Evolutionary conservation across 1,284 basidiomycete genomes (phyloP).

Genomic region (Tranzscheliella williamsii): DNA sequence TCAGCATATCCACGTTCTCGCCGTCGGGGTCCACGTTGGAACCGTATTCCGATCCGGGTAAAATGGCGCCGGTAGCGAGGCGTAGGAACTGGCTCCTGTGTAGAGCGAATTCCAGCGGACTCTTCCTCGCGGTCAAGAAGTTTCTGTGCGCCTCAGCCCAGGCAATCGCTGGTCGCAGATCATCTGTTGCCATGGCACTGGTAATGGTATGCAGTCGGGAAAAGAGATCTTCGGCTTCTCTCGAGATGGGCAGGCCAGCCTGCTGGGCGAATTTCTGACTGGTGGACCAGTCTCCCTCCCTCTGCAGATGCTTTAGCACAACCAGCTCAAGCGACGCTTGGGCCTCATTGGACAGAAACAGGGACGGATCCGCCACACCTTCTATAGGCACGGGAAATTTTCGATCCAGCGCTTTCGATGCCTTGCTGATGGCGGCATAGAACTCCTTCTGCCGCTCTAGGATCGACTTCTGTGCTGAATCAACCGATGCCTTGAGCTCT

Average conservation of each 20-base stretch:
- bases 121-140: constrained; percentile 33
- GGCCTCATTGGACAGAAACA: constrained; percentile 39
- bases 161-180: constrained; percentile 41
- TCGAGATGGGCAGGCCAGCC: constrained; percentile 11
- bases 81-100: constrained; percentile 49
- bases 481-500: constrained; percentile 29
- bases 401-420: constrained; percentile 49
- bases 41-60: constrained; percentile 3
- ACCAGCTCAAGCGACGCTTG: constrained; percentile 42
- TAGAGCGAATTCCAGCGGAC: constrained; percentile 47
- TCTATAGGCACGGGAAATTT: constrained; percentile 49
- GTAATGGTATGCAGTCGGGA: constrained; percentile 21
- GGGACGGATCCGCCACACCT: constrained; percentile 38
- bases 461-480: constrained; percentile 36
- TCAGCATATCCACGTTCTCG: constrained; percentile 40
- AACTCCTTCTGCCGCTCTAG: constrained; percentile 49
- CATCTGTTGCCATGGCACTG: constrained; percentile 24
- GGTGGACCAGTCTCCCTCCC: constrained; percentile 43
- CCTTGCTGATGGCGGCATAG: constrained; percentile 44
- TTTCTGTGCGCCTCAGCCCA: constrained; percentile 40
- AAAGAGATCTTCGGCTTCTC: constrained; percentile 5
- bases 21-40: constrained; percentile 36
- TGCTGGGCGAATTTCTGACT: constrained; percentile 37
- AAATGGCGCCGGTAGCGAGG: constrained; percentile 34
- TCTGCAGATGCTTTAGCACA: constrained; percentile 47